A percentile compares a stretch with the other conserved stretches of the same genome.
These are phyloP conservation scores for Scedosporium apiospermum DNA, from an alignment of 2,329 filamentous ascomycete genomes.

Conservation along the genomic window DNA sequence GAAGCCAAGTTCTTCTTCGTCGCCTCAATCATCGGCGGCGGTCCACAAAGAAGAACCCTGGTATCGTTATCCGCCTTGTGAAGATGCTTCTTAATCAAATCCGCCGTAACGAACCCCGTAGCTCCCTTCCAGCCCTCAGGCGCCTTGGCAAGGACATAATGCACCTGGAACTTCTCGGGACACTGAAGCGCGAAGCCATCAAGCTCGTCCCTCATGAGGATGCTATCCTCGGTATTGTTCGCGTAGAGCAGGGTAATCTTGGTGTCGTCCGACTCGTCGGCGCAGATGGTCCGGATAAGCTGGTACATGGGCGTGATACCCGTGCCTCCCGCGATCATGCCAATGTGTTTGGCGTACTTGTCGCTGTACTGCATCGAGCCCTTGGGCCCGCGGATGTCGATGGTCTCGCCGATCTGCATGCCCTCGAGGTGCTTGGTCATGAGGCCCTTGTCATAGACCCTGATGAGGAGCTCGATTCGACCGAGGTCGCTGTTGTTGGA, in stretches of 20 bases:
- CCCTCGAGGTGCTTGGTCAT: slow-evolving; percentile 88
- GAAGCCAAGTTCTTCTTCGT: slow-evolving; percentile 39
- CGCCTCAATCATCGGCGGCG: slow-evolving; percentile 86
- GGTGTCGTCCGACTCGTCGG: slow-evolving; percentile 92
- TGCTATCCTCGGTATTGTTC: slow-evolving; percentile 83
- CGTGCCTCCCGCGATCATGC: slow-evolving; percentile 80
- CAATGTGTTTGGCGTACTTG: slow-evolving; percentile 89
- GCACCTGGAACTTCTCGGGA: slow-evolving; percentile 91
- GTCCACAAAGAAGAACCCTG: slow-evolving; percentile 94
- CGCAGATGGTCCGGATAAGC: slow-evolving; percentile 83
- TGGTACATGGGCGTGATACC: slow-evolving; percentile 99
- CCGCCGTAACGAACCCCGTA: slow-evolving; percentile 78
- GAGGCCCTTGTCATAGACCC: slow-evolving; percentile 80
- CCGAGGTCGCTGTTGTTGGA: slow-evolving; percentile 49
- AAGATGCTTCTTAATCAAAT: slow-evolving; percentile 86
- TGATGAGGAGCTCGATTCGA: slow-evolving; percentile 80
- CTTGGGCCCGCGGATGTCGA: slow-evolving; percentile 90
- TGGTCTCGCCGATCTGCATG: slow-evolving; percentile 68
- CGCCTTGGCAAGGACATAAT: slow-evolving; percentile 85
- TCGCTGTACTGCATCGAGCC: slow-evolving; percentile 58
- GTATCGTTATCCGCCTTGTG: slow-evolving; percentile 86
- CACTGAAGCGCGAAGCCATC: slow-evolving; percentile 86
- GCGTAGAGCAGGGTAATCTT: slow-evolving; percentile 94
- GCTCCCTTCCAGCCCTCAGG: slow-evolving; percentile 69
- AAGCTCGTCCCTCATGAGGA: slow-evolving; percentile 79